These are phyloP conservation scores for Pyracantha coccinea DNA, from an alignment of 331 rosid genomes.

Conservation along the genomic window DNA sequence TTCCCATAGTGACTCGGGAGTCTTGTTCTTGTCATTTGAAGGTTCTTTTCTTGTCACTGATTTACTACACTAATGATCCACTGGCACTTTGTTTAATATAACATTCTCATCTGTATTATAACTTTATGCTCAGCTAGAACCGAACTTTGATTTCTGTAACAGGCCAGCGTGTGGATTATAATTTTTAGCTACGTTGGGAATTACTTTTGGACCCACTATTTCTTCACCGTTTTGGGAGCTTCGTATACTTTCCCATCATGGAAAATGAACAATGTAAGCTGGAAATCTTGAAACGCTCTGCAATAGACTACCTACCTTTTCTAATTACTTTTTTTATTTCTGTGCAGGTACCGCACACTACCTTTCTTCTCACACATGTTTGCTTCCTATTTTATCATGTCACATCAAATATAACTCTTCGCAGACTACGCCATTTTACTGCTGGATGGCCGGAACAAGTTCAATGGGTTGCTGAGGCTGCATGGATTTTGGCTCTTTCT, in stretches of 20 bases:
- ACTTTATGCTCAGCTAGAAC: constrained; percentile 13
- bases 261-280: constrained; percentile 93
- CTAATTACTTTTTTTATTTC: constrained; percentile 14
- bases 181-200: constrained; percentile 96
- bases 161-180: constrained; percentile 89
- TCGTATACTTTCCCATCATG: constrained; percentile 98
- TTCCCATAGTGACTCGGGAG: background rate
- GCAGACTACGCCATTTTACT: constrained; percentile 64
- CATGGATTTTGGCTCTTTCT: constrained; percentile 78
- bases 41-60: background rate
- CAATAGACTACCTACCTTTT: constrained; percentile 2
- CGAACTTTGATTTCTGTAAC: constrained; percentile 21
- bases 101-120: background rate
- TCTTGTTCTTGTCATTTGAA: background rate
- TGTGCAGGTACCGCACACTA: constrained; percentile 91
- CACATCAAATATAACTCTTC: constrained; percentile 72
- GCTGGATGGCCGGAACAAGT: constrained; percentile 56
- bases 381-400: constrained; percentile 97
- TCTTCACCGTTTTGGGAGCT: constrained; percentile 94
- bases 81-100: background rate
- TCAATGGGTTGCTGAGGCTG: constrained; percentile 63
- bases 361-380: constrained; percentile 84
- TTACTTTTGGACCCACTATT: constrained; percentile 98
- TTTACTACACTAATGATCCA: background rate
- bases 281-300: constrained; percentile 7